These are phyloP conservation scores for Rhododendron griersonianum DNA, from an alignment of 148 eudicot species.

Conservation along the genomic window DNA sequence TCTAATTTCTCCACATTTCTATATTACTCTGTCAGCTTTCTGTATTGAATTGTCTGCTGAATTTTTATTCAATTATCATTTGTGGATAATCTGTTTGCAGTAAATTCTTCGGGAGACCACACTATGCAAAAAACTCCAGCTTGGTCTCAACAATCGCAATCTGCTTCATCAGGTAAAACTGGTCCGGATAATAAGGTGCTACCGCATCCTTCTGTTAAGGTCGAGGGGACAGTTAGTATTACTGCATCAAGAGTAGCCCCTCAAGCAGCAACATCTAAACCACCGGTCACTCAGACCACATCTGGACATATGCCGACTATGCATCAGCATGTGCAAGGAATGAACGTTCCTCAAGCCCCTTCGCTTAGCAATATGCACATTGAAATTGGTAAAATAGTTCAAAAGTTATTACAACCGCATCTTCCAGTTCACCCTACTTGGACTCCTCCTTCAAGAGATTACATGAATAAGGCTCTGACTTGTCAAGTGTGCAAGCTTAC, in stretches of 20 bases:
- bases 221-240: constrained; percentile 34
- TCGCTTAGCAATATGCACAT: constrained; percentile 44
- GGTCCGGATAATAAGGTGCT: constrained; percentile 43
- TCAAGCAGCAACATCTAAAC: constrained; percentile 38
- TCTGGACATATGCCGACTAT: constrained; percentile 28
- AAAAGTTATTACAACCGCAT: constrained; percentile 56
- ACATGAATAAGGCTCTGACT: constrained; percentile 69
- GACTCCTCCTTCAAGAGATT: constrained; percentile 87
- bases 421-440: constrained; percentile 47
- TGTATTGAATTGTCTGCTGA: neutral
- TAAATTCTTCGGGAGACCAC: constrained; percentile 39
- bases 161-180: constrained; percentile 35
- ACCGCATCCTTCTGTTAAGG: constrained; percentile 30
- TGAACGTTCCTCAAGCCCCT: constrained; percentile 40
- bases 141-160: constrained; percentile 50
- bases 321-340: constrained; percentile 47
- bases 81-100: constrained; percentile 22
- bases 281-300: constrained; percentile 33
- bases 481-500: constrained; percentile 74
- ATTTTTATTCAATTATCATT: neutral
- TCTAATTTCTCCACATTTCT: neutral
- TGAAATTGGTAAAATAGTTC: constrained; percentile 72
- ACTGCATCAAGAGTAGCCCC: constrained; percentile 33
- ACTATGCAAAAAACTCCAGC: constrained; percentile 38
- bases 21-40: neutral